Evolutionary conservation across 306 rosid species (phyloP).

Genomic region (Glycine soja): DNA sequence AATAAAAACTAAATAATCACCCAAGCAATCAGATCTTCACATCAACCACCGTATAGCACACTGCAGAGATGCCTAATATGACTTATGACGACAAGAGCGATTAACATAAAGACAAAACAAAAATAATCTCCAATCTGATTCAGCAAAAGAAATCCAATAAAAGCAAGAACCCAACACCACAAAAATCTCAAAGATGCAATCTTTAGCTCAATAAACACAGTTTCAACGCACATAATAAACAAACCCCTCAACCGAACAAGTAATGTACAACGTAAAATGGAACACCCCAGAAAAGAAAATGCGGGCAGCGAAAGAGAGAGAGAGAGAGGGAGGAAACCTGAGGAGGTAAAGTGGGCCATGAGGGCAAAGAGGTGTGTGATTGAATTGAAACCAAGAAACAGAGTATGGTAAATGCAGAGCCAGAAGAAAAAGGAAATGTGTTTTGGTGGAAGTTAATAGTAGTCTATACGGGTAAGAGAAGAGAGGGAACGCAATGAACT

Average conservation of each 20-base stretch:
- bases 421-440: constrained; percentile 12
- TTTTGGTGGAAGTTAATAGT: constrained; percentile 10
- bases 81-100: no score
- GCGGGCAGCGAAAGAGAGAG: constrained; percentile 1
- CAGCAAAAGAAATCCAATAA: not conserved
- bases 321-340: constrained; percentile 54
- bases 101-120: no score
- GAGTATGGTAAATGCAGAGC: constrained; percentile 46
- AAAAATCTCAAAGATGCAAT: constrained; percentile 50
- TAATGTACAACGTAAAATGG: constrained; percentile 14
- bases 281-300: not conserved
- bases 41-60: no score
- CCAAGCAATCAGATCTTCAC: constrained; percentile 27
- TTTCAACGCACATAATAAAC: constrained; percentile 36
- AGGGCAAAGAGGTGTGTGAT: constrained; percentile 23
- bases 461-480: not conserved
- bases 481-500: constrained; percentile 12
- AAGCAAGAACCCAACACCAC: constrained; percentile 20
- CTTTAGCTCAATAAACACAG: constrained; percentile 52
- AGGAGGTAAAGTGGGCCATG: constrained; percentile 61
- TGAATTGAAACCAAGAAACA: constrained; percentile 43
- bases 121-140: constrained; percentile 14
- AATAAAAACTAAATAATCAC: not conserved
- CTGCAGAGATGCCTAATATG: no score
- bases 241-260: not conserved